phyloP scores from a whole-genome alignment of 1,284 basidiomycete genomes.

The Apiotrichum gamsii region DNA sequence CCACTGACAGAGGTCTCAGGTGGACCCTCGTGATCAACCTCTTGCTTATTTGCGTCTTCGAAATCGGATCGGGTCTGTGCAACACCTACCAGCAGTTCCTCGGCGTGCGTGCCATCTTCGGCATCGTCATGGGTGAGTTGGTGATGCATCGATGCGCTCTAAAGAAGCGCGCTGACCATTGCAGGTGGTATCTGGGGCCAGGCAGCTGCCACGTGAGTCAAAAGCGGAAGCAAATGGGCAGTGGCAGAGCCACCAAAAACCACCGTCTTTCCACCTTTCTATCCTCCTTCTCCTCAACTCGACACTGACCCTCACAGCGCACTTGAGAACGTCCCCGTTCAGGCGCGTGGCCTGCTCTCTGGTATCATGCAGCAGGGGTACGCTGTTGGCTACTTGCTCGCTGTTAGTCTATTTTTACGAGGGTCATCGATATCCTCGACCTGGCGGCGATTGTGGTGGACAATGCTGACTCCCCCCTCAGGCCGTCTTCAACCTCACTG shows the following conservation, averaged over 20 bases:
- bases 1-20: conserved; percentile 55
- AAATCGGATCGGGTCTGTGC: conserved; percentile 60
- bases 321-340: conserved; percentile 80
- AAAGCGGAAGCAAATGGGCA: no score
- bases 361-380: conserved; percentile 78
- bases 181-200: conserved; percentile 51
- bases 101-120: conserved; percentile 60
- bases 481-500: conserved; percentile 60
- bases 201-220: conserved; percentile 31
- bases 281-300: no score
- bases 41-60: conserved; percentile 61
- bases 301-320: conserved; percentile 50
- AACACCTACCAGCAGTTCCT: conserved; percentile 50
- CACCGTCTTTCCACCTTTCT: no score
- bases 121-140: conserved; percentile 81
- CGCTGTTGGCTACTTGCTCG: conserved; percentile 49
- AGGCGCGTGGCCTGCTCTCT: conserved; percentile 74
- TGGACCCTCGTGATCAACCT: conserved; percentile 83
- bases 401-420: no score
- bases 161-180: no score
- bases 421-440: no score
- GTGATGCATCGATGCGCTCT: no score
- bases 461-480: no score
- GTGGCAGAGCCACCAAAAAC: no score
- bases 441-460: no score